phyloP scores from a whole-genome alignment of 208 protist genomes.

The Crithidia fasciculata region DNA sequence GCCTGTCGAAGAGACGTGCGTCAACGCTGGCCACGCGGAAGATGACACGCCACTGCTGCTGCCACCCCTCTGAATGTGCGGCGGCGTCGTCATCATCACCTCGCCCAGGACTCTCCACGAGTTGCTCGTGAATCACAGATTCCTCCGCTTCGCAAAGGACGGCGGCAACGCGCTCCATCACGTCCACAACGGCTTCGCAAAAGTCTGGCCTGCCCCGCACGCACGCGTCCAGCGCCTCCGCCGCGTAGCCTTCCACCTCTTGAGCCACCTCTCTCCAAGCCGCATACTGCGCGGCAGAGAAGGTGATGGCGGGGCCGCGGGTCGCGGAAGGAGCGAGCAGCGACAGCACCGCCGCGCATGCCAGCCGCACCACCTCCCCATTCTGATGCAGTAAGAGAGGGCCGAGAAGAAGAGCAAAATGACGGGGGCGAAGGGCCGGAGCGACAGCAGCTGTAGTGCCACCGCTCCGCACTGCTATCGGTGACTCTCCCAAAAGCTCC shows the following conservation, averaged over 20 bases:
- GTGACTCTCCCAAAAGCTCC: background rate
- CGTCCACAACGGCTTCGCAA: constrained; percentile 17
- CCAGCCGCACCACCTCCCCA: constrained; percentile 34
- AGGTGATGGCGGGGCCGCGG: no score
- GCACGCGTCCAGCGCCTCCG: constrained; percentile 35
- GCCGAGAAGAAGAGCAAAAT: constrained; percentile 24
- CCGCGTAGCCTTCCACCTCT: constrained; percentile 46
- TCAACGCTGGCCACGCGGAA: constrained; percentile 20
- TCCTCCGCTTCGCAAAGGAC: constrained; percentile 9
- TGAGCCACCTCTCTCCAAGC: constrained; percentile 13
- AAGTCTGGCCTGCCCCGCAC: constrained; percentile 9
- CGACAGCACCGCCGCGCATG: constrained; percentile 35
- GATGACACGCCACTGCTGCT: constrained; percentile 21
- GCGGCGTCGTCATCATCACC: no score
- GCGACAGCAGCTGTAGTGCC: background rate
- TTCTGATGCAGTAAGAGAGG: constrained; percentile 48
- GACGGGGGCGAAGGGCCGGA: background rate
- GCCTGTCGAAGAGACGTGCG: constrained; percentile 11
- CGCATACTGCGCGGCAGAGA: background rate
- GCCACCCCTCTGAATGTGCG: background rate
- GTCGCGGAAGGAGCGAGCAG: constrained; percentile 3
- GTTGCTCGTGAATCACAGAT: no score
- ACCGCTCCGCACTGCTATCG: background rate
- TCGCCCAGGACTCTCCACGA: no score
- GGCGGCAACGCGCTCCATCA: constrained; percentile 25